phyloP scores from a whole-genome alignment of 352 stramenopile genomes.

The Phytopythium chamaehyphon region DNA sequence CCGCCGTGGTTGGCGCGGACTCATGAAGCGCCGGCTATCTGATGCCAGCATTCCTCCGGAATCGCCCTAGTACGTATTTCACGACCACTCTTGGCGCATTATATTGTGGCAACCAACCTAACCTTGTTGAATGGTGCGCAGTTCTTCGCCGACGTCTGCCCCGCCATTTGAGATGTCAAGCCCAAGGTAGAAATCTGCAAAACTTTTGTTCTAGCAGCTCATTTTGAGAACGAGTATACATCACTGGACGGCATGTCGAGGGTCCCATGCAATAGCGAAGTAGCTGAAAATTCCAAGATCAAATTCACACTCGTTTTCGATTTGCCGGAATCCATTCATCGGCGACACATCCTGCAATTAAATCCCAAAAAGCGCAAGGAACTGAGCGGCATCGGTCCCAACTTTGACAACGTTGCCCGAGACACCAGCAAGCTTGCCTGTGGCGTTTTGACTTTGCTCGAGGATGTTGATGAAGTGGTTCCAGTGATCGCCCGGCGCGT shows the following conservation, averaged over 20 bases:
- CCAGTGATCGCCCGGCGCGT: constrained; percentile 11
- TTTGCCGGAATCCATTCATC: too few relatives aligned
- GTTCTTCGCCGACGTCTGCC: too few relatives aligned
- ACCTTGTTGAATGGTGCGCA: neutral
- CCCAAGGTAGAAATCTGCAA: too few relatives aligned
- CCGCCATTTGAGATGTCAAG: too few relatives aligned
- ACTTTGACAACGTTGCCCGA: constrained; percentile 10
- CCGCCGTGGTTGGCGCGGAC: constrained; percentile 68
- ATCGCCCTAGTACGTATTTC: constrained; percentile 42
- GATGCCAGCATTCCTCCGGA: constrained; percentile 70
- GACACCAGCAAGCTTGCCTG: constrained; percentile 7
- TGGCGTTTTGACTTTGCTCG: constrained; percentile 5
- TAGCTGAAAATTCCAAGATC: too few relatives aligned
- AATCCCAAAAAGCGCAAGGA: constrained; percentile 1
- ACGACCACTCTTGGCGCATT: too few relatives aligned
- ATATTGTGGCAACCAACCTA: neutral
- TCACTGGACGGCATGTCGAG: too few relatives aligned
- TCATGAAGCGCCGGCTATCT: constrained; percentile 80
- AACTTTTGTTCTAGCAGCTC: too few relatives aligned
- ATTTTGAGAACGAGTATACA: too few relatives aligned
- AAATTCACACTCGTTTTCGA: too few relatives aligned
- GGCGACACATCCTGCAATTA: too few relatives aligned
- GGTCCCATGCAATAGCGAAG: too few relatives aligned
- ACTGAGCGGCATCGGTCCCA: constrained; percentile 7
- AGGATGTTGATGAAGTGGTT: constrained; percentile 14